Evolutionary conservation across 2,329 filamentous ascomycete species (phyloP).

Genomic region (Madurella fahalii): DNA sequence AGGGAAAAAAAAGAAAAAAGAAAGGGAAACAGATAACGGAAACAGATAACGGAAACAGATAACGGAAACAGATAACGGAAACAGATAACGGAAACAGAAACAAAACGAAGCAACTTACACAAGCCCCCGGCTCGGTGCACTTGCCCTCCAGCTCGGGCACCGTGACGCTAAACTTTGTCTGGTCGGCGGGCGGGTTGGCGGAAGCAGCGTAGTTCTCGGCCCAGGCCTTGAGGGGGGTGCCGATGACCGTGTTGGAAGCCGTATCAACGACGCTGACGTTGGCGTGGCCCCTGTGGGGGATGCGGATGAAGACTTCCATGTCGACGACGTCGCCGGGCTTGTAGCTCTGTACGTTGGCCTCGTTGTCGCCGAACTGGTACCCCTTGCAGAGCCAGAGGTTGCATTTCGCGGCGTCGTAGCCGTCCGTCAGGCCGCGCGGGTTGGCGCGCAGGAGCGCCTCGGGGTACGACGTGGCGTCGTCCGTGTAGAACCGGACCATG

Average conservation of each 20-base stretch:
- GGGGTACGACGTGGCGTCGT: slow-evolving; percentile 33
- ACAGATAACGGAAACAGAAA: no score
- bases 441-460: slow-evolving; percentile 30
- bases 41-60: neutral
- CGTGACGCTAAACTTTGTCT: slow-evolving; percentile 30
- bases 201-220: slow-evolving; percentile 28
- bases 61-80: no score
- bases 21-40: neutral
- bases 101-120: slow-evolving; percentile 23
- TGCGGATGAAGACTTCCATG: slow-evolving; percentile 41
- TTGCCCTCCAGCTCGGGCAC: slow-evolving; percentile 28
- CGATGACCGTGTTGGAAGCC: slow-evolving; percentile 44
- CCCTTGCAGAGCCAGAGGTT: slow-evolving; percentile 40
- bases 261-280: slow-evolving; percentile 49
- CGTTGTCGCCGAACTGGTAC: slow-evolving; percentile 39
- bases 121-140: slow-evolving; percentile 28
- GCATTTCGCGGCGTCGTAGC: slow-evolving; percentile 29
- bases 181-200: slow-evolving; percentile 28
- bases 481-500: slow-evolving; percentile 31
- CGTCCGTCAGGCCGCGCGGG: slow-evolving; percentile 23
- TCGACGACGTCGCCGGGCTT: slow-evolving; percentile 40
- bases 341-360: slow-evolving; percentile 35
- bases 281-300: slow-evolving; percentile 44
- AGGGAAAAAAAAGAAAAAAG: neutral
- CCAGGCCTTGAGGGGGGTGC: slow-evolving; percentile 34